phyloP scores from a whole-genome alignment of 805 yeast species.

The Candida michaelii region DNA sequence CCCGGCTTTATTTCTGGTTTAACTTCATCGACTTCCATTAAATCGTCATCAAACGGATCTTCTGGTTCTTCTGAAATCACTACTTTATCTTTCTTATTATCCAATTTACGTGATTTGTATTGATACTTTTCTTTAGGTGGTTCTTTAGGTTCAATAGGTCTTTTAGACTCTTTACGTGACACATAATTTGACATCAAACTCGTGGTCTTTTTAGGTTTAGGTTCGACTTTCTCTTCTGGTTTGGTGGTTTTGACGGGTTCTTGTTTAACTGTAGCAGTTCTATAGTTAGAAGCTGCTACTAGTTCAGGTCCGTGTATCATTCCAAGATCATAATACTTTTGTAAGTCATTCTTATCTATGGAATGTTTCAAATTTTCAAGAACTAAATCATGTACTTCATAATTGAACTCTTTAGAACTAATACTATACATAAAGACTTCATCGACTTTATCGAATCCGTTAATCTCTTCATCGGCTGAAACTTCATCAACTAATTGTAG shows the following conservation, averaged over 20 bases:
- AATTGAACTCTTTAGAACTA: slow-evolving; percentile 11
- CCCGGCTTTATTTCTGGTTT: slow-evolving; percentile 11
- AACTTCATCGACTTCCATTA: slow-evolving; percentile 12
- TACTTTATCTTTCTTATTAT: slow-evolving; percentile 34
- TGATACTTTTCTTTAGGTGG: slow-evolving; percentile 19
- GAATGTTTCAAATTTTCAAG: slow-evolving; percentile 15
- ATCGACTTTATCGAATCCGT: slow-evolving; percentile 26
- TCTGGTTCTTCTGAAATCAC: slow-evolving; percentile 24
- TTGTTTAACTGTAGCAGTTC: not conserved
- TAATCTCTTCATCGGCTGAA: slow-evolving; percentile 16
- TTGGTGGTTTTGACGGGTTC: slow-evolving; percentile 1
- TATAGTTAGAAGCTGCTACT: not conserved
- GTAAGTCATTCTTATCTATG: slow-evolving; percentile 16
- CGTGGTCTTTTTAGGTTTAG: slow-evolving; percentile 10
- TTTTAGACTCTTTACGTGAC: slow-evolving; percentile 21
- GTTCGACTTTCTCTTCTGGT: slow-evolving; percentile 6
- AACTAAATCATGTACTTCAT: slow-evolving; percentile 18
- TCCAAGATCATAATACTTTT: slow-evolving; percentile 26
- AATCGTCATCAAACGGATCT: slow-evolving; percentile 7
- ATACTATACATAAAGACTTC: slow-evolving; percentile 43
- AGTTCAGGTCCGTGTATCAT: slow-evolving; percentile 32
- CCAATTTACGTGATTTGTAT: slow-evolving; percentile 39
- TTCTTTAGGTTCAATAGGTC: not conserved
- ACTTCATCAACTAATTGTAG: slow-evolving; percentile 18
- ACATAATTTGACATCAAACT: slow-evolving; percentile 29